Percentiles rank a stretch among this genome's conserved stretches.
phyloP scores from a whole-genome alignment of 768 basidiomycete species.

The Kockovaella imperatae region DNA sequence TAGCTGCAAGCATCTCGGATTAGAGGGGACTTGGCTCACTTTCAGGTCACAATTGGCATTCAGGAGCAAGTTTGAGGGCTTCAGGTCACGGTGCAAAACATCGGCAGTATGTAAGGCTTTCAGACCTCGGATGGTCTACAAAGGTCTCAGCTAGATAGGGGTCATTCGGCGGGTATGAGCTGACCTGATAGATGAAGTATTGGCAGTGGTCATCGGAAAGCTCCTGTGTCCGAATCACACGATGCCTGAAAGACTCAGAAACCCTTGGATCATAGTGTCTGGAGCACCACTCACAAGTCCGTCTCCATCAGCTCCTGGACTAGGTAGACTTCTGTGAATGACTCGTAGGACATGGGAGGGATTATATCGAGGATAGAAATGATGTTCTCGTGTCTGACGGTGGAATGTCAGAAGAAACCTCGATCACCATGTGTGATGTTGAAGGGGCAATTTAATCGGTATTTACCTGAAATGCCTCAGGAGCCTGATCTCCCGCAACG shows the following conservation, averaged over 20 bases:
- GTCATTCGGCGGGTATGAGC: constrained; percentile 5
- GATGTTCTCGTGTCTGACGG: constrained; percentile 66
- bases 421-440: constrained; percentile 29
- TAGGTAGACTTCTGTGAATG: constrained; percentile 73
- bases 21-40: constrained; percentile 47
- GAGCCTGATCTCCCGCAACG: constrained; percentile 84
- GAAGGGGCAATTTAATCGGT: not conserved
- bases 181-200: constrained; percentile 85
- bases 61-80: constrained; percentile 87
- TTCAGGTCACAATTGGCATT: constrained; percentile 97
- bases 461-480: constrained; percentile 57
- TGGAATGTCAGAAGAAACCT: not conserved
- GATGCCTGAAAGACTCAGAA: constrained; percentile 49
- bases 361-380: constrained; percentile 93
- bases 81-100: constrained; percentile 82
- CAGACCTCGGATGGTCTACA: constrained; percentile 77
- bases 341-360: constrained; percentile 62
- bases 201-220: constrained; percentile 92
- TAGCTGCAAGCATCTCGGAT: constrained; percentile 11
- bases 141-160: not conserved
- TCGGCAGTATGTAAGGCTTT: constrained; percentile 94
- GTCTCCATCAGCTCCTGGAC: constrained; percentile 66
- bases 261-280: too few species aligned
- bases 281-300: constrained; percentile 53
- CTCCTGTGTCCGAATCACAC: constrained; percentile 90